Evolutionary conservation across 257 asterid genomes (phyloP).

Genomic region (Orobanche coerulescens): DNA sequence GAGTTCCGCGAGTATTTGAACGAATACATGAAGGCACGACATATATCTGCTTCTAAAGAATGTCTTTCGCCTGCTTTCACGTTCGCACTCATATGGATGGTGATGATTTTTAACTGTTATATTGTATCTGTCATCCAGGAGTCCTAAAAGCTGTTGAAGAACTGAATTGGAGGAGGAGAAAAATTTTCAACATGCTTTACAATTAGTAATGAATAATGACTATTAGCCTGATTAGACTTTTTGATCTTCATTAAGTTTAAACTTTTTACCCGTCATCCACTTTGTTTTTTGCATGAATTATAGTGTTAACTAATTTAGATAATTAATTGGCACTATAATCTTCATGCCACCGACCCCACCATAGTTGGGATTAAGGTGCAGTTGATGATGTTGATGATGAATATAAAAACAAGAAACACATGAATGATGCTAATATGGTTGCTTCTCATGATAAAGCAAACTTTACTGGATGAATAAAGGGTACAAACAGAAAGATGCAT

Average conservation of each 20-base stretch:
- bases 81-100: neutral
- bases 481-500: constrained; percentile 79
- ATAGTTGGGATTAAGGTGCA: no score
- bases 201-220: constrained; percentile 54
- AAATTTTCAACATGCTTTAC: constrained; percentile 64
- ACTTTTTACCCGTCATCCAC: no score
- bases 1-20: constrained; percentile 87
- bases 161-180: constrained; percentile 78
- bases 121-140: constrained; percentile 34
- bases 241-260: constrained; percentile 6
- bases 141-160: constrained; percentile 79
- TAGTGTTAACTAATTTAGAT: no score
- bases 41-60: neutral
- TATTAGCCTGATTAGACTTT: neutral
- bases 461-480: constrained; percentile 88
- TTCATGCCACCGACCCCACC: no score
- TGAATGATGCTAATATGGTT: constrained; percentile 13
- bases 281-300: no score
- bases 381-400: no score
- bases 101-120: neutral
- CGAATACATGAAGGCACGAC: constrained; percentile 74
- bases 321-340: no score
- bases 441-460: constrained; percentile 50
- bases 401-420: neutral
- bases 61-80: neutral